These are phyloP conservation scores for Cyberlindnera mrakii DNA, from an alignment of 805 yeast species.

Conservation along the genomic window DNA sequence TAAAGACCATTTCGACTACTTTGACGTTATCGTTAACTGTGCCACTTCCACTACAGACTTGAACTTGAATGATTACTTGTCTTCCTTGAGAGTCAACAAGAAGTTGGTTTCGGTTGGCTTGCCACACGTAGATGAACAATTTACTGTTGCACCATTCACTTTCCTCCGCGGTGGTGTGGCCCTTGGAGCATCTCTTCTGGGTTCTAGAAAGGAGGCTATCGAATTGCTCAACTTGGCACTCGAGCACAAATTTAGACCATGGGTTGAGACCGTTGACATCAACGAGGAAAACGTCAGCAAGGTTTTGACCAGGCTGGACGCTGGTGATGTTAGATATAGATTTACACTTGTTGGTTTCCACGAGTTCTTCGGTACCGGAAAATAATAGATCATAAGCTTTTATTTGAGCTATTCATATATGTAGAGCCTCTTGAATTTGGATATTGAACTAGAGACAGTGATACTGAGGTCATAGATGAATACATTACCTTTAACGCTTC, in stretches of 20 bases:
- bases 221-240: slow-evolving; percentile 64
- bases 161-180: slow-evolving; percentile 44
- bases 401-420: neutral
- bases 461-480: slow-evolving; percentile 13
- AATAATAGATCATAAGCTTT: slow-evolving; percentile 2
- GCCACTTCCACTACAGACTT: slow-evolving; percentile 40
- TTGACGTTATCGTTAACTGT: slow-evolving; percentile 45
- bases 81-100: slow-evolving; percentile 50
- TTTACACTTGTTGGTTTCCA: slow-evolving; percentile 54
- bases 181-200: slow-evolving; percentile 55
- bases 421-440: slow-evolving; percentile 17
- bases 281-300: slow-evolving; percentile 44
- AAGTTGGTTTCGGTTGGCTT: slow-evolving; percentile 61
- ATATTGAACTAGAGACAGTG: slow-evolving; percentile 11
- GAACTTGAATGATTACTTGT: slow-evolving; percentile 42
- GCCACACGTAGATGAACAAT: slow-evolving; percentile 41
- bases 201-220: slow-evolving; percentile 55
- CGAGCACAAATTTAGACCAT: slow-evolving; percentile 49
- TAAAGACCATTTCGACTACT: slow-evolving; percentile 24
- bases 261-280: slow-evolving; percentile 57
- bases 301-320: slow-evolving; percentile 48
- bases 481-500: slow-evolving; percentile 12
- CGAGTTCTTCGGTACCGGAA: slow-evolving; percentile 28
- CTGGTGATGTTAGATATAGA: slow-evolving; percentile 58
- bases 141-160: slow-evolving; percentile 41